Percentiles rank a stretch among this genome's conserved stretches.
These are phyloP conservation scores for Stentor roeselii DNA, from an alignment of 73 alveolate species.

Conservation along the genomic window DNA sequence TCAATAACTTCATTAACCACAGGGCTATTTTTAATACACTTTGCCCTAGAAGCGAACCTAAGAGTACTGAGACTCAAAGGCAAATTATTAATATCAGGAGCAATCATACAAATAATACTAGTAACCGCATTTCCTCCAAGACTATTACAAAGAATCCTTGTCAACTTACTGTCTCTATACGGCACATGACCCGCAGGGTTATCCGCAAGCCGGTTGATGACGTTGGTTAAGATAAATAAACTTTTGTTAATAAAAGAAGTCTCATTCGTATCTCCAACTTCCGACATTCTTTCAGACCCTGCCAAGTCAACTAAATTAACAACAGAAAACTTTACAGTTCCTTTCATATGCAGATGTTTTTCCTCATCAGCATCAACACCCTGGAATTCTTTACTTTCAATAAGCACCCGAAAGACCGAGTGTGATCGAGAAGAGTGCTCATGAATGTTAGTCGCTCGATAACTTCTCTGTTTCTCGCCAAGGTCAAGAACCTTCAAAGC, in stretches of 20 bases:
- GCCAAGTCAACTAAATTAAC: constrained; percentile 92
- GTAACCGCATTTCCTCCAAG: constrained; percentile 94
- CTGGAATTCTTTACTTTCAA: neutral
- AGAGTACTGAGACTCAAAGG: constrained; percentile 76
- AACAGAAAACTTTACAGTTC: constrained; percentile 31
- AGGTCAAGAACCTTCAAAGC: constrained; percentile 73
- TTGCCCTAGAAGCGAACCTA: constrained; percentile 92
- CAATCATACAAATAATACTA: constrained; percentile 85
- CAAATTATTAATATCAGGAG: constrained; percentile 76
- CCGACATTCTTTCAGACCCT: constrained; percentile 88
- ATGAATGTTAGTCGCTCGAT: constrained; percentile 88
- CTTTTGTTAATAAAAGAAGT: constrained; percentile 87
- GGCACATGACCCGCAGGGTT: constrained; percentile 72
- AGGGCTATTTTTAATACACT: constrained; percentile 61
- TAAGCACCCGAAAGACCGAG: constrained; percentile 72
- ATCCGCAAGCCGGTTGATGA: constrained; percentile 77
- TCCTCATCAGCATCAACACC: constrained; percentile 36
- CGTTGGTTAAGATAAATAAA: constrained; percentile 81
- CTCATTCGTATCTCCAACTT: constrained; percentile 56
- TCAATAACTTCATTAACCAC: constrained; percentile 54
- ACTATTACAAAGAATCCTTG: constrained; percentile 79
- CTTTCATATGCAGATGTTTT: constrained; percentile 52
- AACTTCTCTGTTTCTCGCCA: constrained; percentile 94
- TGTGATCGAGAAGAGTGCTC: constrained; percentile 96
- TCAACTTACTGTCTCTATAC: constrained; percentile 91